Conservation (phyloP, 176 grass and related monocot genomes). For the Typha latifolia region DNA sequence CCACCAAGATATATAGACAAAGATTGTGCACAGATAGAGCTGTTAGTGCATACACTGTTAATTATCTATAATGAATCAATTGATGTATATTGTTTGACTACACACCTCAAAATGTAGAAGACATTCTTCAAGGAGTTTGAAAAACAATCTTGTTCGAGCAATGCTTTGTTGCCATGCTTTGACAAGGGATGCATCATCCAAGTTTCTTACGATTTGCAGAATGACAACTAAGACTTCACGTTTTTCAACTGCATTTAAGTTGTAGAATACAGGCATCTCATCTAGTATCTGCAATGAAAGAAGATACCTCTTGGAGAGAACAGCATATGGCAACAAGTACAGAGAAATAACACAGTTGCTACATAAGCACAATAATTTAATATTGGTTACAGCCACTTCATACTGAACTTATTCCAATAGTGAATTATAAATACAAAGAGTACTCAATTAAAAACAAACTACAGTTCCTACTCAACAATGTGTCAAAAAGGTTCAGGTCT, state of each 20-base stretch:
- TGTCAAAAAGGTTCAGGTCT: too few species aligned
- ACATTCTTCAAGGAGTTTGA: constrained; percentile 99
- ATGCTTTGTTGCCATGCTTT: constrained; percentile 99
- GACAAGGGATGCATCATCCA: constrained; percentile 84
- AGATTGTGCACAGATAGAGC: background rate
- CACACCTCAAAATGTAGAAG: constrained; percentile 90
- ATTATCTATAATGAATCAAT: background rate
- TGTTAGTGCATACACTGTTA: too few species aligned
- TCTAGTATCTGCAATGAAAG: constrained; percentile 77
- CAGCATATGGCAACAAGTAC: background rate
- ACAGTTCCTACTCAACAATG: too few species aligned
- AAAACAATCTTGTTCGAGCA: constrained; percentile 92
- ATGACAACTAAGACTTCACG: constrained; percentile 94
- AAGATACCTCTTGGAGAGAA: background rate
- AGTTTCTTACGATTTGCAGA: constrained; percentile 96
- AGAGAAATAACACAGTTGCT: background rate
- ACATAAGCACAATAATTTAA: background rate
- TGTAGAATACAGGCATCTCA: constrained; percentile 99
- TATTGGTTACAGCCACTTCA: too few species aligned
- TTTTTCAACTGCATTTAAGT: constrained; percentile 89
- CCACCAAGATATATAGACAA: background rate
- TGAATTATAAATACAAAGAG: too few species aligned
- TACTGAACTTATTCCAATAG: too few species aligned
- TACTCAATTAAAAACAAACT: too few species aligned
- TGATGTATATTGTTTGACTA: constrained; percentile 9